Conservation (phyloP, 768 basidiomycete species). For the Mrakia gelida region DNA sequence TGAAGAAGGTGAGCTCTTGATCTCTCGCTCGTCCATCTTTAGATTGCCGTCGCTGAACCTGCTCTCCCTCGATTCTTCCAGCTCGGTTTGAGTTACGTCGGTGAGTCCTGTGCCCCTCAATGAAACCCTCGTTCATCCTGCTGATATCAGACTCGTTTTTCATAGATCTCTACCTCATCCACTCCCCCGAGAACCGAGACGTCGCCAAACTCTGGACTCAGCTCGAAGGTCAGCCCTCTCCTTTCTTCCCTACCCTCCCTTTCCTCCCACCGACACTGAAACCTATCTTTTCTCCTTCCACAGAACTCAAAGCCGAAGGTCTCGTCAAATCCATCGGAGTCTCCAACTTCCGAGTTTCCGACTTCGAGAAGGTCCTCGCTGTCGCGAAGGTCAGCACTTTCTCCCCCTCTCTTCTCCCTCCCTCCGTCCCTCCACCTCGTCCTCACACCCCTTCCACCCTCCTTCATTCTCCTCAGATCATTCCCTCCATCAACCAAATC, state of each 20-base stretch:
- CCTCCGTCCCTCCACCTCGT: not conserved
- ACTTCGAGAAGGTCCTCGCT: constrained; percentile 43
- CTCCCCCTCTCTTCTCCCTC: not conserved
- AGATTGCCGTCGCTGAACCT: not conserved
- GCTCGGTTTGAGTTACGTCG: constrained; percentile 28
- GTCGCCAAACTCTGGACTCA: not conserved
- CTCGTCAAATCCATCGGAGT: constrained; percentile 48
- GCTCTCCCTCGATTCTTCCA: not conserved
- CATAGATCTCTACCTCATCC: constrained; percentile 78
- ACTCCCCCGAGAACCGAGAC: constrained; percentile 57
- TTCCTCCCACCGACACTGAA: not conserved
- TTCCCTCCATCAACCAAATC: constrained; percentile 47
- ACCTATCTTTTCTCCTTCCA: too few species aligned
- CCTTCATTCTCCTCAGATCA: constrained; percentile 30
- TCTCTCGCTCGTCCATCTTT: not conserved
- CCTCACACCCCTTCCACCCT: not conserved
- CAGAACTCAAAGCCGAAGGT: constrained; percentile 44
- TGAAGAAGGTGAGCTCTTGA: constrained; percentile 34
- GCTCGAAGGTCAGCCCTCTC: constrained; percentile 3
- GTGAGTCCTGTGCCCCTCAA: not conserved
- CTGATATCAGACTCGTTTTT: too few species aligned
- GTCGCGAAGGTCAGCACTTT: constrained; percentile 37
- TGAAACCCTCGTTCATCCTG: too few species aligned
- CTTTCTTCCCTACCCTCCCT: not conserved
- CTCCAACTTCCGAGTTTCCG: constrained; percentile 45